Evolutionary conservation across 176 grass and related monocot species (phyloP).

Genomic region (Oryza meridionalis): DNA sequence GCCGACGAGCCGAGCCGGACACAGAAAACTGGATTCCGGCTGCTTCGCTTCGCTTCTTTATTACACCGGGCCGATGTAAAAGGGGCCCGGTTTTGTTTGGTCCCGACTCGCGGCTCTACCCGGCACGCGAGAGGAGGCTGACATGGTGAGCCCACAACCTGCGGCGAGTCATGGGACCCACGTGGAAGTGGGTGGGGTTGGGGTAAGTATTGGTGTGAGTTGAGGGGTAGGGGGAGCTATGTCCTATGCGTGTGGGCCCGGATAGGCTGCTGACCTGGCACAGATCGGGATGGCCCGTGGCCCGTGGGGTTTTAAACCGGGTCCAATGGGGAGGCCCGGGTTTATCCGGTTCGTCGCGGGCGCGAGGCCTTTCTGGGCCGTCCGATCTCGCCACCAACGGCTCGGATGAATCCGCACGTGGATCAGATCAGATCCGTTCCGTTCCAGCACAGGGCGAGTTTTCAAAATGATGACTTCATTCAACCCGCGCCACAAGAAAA

Average conservation of each 20-base stretch:
- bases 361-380: neutral
- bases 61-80: constrained; percentile 33
- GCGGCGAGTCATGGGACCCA: neutral
- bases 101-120: constrained; percentile 3
- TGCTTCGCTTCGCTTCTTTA: constrained; percentile 24
- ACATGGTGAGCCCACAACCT: neutral
- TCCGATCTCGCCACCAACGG: neutral
- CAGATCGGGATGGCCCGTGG: constrained; percentile 10
- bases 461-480: neutral
- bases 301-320: neutral
- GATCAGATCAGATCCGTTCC: neutral
- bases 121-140: neutral
- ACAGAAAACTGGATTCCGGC: constrained; percentile 30
- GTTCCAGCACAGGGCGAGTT: neutral
- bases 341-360: neutral
- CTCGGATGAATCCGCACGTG: neutral
- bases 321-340: neutral
- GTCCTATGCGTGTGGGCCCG: constrained; percentile 17
- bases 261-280: constrained; percentile 45
- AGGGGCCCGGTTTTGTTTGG: constrained; percentile 27
- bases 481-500: neutral
- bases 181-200: neutral
- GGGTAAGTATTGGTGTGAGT: neutral
- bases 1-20: constrained; percentile 39
- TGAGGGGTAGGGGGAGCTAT: neutral